Evolutionary conservation across 257 asterid species (phyloP).

Genomic region (Solanum pinnatisectum): DNA sequence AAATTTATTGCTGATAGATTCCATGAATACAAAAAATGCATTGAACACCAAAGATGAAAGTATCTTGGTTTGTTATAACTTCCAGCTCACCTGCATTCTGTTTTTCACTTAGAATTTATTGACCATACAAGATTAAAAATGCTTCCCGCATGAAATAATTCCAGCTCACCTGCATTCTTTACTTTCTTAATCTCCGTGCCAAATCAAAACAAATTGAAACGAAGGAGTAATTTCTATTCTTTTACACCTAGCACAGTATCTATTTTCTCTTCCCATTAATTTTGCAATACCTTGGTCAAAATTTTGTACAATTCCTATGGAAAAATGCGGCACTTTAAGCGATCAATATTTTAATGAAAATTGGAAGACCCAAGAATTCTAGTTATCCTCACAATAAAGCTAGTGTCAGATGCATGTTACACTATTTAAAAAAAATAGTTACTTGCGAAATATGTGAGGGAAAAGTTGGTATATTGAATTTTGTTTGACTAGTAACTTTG

Average conservation of each 20-base stretch:
- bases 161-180: background rate
- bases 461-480: background rate
- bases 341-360: background rate
- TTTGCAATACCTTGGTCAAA: background rate
- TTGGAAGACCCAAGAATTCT: background rate
- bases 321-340: background rate
- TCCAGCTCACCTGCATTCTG: background rate
- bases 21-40: background rate
- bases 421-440: background rate
- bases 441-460: background rate
- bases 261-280: background rate
- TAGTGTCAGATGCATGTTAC: background rate
- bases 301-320: background rate
- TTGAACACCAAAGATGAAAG: background rate
- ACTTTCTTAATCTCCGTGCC: background rate
- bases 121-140: background rate
- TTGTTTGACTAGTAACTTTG: background rate
- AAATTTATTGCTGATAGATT: background rate
- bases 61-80: background rate
- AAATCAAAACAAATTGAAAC: background rate
- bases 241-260: background rate
- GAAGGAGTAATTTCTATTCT: background rate
- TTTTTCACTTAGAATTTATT: background rate
- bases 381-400: background rate
- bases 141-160: background rate